Evolutionary conservation across 805 yeast genomes (phyloP), one percentile per base, ranked within the genome.

Genomic region (Blastobotrys mokoenaii): DNA sequence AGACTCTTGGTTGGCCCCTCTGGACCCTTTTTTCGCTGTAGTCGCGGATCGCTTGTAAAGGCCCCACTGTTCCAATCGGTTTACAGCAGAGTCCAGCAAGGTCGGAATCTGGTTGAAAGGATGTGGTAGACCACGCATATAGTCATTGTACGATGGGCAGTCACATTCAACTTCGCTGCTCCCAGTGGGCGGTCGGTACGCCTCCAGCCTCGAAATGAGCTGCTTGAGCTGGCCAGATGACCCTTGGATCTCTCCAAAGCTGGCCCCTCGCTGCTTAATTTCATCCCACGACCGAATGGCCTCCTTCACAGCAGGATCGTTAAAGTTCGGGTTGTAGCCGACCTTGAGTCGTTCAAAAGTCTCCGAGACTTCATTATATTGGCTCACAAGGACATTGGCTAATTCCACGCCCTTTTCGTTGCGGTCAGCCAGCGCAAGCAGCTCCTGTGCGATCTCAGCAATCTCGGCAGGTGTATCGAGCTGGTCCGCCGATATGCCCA

Each of bases 221-320:
- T 12, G 11, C 10, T 38, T 27, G 14, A 38, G 15, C 32, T 38
- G 29, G 4, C 14, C 17, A 14, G 29, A 12, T 25, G 30, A 34
- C 4, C 22, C 12, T 15, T 17, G 38, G 5, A 38, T 25, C 16
- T 38, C 30, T 11, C 20, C 27, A 5, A 34, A 12, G 12, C 12
- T n/a, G 3, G 42, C 46, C 2, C 70, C 32, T 66, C 52, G 47
- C 40, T 54, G 44, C 34, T 51, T 53, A 39, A 53, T 46, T 27
- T 59, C 60, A 36, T 59, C 60, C 58, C 63, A 62, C 14, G 56
- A 66, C 15, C 73, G 67, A 14, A 87, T 80, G 1, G 89, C 80
- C 16, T 69, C 73, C 60, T 86, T 86, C 15, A 89, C 96, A 0
- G 89, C 94, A 6, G 79, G 77, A 63, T 89, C 96, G 59, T 89